Percentiles rank a stretch among this genome's conserved stretches.
Conservation (phyloP, 352 stramenopile genomes). For the Pythium aristosporum region DNA sequence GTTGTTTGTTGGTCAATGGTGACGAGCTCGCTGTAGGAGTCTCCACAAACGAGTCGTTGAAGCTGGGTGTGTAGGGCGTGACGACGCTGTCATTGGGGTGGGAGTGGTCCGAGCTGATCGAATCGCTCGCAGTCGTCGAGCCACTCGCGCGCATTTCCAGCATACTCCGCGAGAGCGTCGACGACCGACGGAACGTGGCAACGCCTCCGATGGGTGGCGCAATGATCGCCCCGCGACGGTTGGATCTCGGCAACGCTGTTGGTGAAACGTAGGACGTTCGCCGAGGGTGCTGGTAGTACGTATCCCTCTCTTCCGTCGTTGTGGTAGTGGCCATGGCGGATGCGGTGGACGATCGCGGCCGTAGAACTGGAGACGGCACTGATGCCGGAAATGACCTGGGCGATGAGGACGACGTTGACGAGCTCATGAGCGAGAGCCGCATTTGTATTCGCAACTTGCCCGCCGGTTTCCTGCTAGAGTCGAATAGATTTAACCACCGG, state of each 20-base stretch:
- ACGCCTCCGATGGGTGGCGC: slow-evolving; percentile 12
- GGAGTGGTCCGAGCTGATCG: slow-evolving; percentile 26
- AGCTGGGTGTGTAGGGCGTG: slow-evolving; percentile 1
- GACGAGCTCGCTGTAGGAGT: background rate
- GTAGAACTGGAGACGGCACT: background rate
- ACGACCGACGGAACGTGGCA: slow-evolving; percentile 13
- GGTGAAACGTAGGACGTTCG: slow-evolving; percentile 6
- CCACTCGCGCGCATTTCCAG: slow-evolving; percentile 20
- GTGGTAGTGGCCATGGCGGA: background rate
- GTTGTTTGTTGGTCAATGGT: background rate
- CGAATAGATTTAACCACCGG: slow-evolving; percentile 55
- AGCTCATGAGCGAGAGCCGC: slow-evolving; percentile 32
- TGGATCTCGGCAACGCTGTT: slow-evolving; percentile 4
- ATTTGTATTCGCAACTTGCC: slow-evolving; percentile 68
- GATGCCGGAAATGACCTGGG: background rate
- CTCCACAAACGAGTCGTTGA: background rate
- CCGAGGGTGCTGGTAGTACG: slow-evolving; percentile 14
- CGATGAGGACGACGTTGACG: background rate
- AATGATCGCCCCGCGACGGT: slow-evolving; percentile 12
- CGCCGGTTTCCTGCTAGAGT: slow-evolving; percentile 47
- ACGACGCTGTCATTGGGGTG: background rate
- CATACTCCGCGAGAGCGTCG: slow-evolving; percentile 18
- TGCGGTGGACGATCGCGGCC: background rate
- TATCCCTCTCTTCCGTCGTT: slow-evolving; percentile 11
- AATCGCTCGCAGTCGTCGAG: slow-evolving; percentile 26